Evolutionary conservation across 306 rosid genomes (phyloP), one percentile per base, ranked within the genome.

Genomic region (Dalbergia cochinchinensis): DNA sequence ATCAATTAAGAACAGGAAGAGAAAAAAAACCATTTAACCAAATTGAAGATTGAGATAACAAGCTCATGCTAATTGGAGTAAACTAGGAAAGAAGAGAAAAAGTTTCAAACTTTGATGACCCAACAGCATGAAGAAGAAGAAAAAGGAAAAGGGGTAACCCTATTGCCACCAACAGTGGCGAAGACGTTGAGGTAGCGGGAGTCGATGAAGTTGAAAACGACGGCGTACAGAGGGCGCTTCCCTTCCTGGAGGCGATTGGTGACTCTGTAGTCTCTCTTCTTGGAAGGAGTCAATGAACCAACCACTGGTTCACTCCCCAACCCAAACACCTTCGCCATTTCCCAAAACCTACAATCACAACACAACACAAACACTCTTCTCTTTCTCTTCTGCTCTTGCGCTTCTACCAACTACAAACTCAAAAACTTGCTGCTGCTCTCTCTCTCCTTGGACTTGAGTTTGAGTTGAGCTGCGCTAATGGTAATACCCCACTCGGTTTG

Each of bases 211-310:
- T 95, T 95, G 87, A 95, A 95, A 85, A 93, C 94, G 50, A 93
- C 81, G 64, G 97, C 96, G 82, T 93, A 93, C 2, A 93, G 69
- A 55, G 99, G 99, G 42, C 96, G 90, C 72, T 93, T 93, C 12
- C 98, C 98, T 83, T 95, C 99, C 74, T 93, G 97, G 51, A 95
- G 97, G 64, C 97, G 89, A 84, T 95, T 95, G 71, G 97, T 93
- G 75, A 93, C 93, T 71, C 83, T 89, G 83, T 89, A 95, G 33
- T 95, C 99, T 60, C 16, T 89, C 83, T 87, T 95, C 89, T 83
- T 91, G 2, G 85, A 70, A 37, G 89, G 33, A 33, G 78, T 51
- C 50, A 91, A 78, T 22, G 85, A 80, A 20, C 99, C 99, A 53
- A 87, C 85, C 53, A 93, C 92, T 39, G 99, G 97, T 55, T 95